Evolutionary conservation across 768 basidiomycete genomes (phyloP), one percentile per base, ranked within the genome.

Genomic region (Rhodotorula diobovata): DNA sequence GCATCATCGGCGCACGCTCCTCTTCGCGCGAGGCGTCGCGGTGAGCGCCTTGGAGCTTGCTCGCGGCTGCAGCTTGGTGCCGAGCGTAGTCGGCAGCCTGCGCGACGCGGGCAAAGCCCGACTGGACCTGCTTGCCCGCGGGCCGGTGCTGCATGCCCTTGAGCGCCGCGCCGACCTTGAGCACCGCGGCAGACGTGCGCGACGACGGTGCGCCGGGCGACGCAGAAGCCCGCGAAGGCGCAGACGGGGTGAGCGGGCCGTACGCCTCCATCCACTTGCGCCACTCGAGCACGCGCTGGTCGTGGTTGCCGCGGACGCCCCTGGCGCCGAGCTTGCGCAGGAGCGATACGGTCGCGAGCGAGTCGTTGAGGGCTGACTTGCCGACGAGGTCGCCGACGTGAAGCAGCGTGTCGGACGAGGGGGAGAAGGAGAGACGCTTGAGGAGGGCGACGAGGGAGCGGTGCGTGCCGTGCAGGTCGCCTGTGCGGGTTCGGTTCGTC

Each of bases 291-390:
- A 93, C 86, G 72, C 85, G 85, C 80, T 97, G 92, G 81, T 98
- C 95, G 78, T 97, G 91, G 79, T 98, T 98, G 0, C 95, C 94
- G 41, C 94, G 86, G 7, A 96, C 91, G 25, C 92, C 93, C 34
- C 84, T 84, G 54, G 91, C 83, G 61, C 86, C 85, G 30, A 89
- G 83, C 12, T 85, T 82, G 4, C 68, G 65, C 23, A 72, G 43
- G 32, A 70, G 54, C 23, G 43, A 12, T 60, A 72, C 25, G 30
- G 70, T 71, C 34, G 67, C 39, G 68, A 88, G 79, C 0, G 90
- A 89, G n/a, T 85, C 84, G 46, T 84, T 72, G 63, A 85, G 84
- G 0, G 84, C 79, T 10, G 87, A 89, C 80, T 90, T 94, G 28
- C 89, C 83, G 28, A 90, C 76, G 25, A 94, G 82, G 79, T 98